Conservation (phyloP, 495 filamentous ascomycete species). For the Annulohypoxylon bovei region DNA sequence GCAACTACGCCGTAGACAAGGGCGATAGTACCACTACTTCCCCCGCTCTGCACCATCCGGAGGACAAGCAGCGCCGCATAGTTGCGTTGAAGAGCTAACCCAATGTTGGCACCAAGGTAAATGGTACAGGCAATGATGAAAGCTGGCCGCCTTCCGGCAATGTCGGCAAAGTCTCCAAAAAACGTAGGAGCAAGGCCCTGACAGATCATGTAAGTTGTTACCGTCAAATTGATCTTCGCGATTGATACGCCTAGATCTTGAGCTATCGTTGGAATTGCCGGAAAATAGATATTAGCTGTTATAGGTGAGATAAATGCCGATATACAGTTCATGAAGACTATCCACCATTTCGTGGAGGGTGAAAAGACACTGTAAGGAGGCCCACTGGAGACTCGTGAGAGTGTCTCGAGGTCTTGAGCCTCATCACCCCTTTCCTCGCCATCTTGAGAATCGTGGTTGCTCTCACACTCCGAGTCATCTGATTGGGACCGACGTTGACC, state of each 20-base stretch:
- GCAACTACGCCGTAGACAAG: slow-evolving; percentile 69
- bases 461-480: slow-evolving; percentile 21
- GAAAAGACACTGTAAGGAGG: slow-evolving; percentile 68
- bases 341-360: slow-evolving; percentile 63
- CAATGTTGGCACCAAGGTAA: slow-evolving; percentile 71
- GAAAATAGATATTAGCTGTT: slow-evolving; percentile 84
- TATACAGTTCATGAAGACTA: slow-evolving; percentile 72
- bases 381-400: slow-evolving; percentile 50
- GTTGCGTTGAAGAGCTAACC: slow-evolving; percentile 67
- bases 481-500: background rate
- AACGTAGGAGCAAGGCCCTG: slow-evolving; percentile 68
- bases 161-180: slow-evolving; percentile 69
- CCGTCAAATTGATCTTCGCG: slow-evolving; percentile 72
- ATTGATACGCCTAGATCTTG: slow-evolving; percentile 64
- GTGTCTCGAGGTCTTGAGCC: slow-evolving; percentile 36
- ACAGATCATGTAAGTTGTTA: slow-evolving; percentile 73
- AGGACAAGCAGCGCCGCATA: slow-evolving; percentile 70
- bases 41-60: slow-evolving; percentile 70
- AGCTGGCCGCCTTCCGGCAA: slow-evolving; percentile 65
- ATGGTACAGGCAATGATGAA: slow-evolving; percentile 68
- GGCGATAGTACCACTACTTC: slow-evolving; percentile 66
- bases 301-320: slow-evolving; percentile 77
- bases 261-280: slow-evolving; percentile 69
- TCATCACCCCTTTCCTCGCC: slow-evolving; percentile 20
- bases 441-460: slow-evolving; percentile 9